Base-by-base conservation (phyloP, 2,329 filamentous ascomycete genomes). In the Colletotrichum graminicola region DNA sequence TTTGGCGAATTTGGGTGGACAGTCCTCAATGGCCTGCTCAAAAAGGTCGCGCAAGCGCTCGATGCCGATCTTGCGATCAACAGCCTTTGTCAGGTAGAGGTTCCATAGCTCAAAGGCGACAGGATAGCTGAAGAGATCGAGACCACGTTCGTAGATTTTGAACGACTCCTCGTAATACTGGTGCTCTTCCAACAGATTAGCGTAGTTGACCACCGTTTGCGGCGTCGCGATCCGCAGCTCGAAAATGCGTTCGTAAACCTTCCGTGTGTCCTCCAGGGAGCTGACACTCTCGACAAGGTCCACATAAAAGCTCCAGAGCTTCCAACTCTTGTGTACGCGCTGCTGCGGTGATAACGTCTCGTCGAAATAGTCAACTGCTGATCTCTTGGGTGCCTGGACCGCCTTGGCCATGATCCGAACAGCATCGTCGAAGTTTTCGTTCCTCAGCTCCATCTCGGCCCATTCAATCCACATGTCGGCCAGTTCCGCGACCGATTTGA, bases 101-200 rank as follows among this genome's bases (percentile, higher is more conserved):
- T 99, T 99, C 97, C 96, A 99, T 29, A 99, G 87, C 84, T 99
- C 96, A 80, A 99, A 99, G 21, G 96, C 96, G 23, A 98, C 95
- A 0, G 96, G 96, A 78, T 98, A 99, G 80, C 91, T 97, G 87
- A 99, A 99, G n/a, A 99, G 91, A 80, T 99, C 96, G 47, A 99
- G 86, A 2, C 96, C 96, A 72, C 96, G 91, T 82, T 99, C 96
- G 80, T 97, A 99, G 57, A 98, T 88, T 83, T 98, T 98, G 90
- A 98, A 99, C 2, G 93, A 97, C 77, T 99, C 96, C 80, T 99
- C 96, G 78, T 92, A 97, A 82, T 98, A 99, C 71, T 94, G 91
- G 82, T 97, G 90, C 79, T 98, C 96, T 80, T 98, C 96, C 69
- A 99, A 84, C 4, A 99, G 86, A 79, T 97, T 98, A 78, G 96